Base-by-base conservation (phyloP, 164 flowering plant species). In the Magnolia changhungtana region DNA sequence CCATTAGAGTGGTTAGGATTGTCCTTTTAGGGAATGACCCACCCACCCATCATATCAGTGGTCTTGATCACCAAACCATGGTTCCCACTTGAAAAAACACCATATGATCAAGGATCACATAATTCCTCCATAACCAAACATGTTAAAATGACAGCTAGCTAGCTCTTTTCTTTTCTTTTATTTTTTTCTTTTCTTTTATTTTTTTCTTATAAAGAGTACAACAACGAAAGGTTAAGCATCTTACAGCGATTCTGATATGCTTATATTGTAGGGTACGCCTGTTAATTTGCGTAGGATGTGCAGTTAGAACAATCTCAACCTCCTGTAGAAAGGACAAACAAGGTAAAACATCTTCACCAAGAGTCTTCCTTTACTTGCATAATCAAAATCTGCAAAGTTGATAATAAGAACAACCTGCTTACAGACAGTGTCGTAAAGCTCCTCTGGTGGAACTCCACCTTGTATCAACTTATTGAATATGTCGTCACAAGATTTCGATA, bases 281-380 rank as follows among this genome's bases (percentile, higher is more conserved):
- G 78, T 91, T 92, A 67, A 93, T 91, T 86, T 95, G 97, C 4
- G 97, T 95, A 61, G 97, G 96, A 82, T 95, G 98, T 68, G 97
- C 96, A 63, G 97, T 92, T 77, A 93, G 92, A 78, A 93, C 96
- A 82, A 93, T 95, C 76, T 92, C 97, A 71, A 93, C 93, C 83
- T 81, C 92, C 97, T 94, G 89, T 81, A 85, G 67, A 65, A 79
- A 83, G 72, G 79, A 80, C 8, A 66, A 24, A 78, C 29, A 49
- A 20, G 7, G 71, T 72, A 24, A 63, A 77, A 72, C 8, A 58
- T 67, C 13, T 71, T 0, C 11, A 29, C 19, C 16, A 75, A 31
- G 37, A 23, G 0, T 13, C 2, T 19, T 55, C 10, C 63, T n/a
- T 29, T 52, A 7, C 55, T 19, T 58, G 23, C 24, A 74, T 10